phyloP scores from a whole-genome alignment of 2,329 filamentous ascomycete genomes.

The Phoma sp. region DNA sequence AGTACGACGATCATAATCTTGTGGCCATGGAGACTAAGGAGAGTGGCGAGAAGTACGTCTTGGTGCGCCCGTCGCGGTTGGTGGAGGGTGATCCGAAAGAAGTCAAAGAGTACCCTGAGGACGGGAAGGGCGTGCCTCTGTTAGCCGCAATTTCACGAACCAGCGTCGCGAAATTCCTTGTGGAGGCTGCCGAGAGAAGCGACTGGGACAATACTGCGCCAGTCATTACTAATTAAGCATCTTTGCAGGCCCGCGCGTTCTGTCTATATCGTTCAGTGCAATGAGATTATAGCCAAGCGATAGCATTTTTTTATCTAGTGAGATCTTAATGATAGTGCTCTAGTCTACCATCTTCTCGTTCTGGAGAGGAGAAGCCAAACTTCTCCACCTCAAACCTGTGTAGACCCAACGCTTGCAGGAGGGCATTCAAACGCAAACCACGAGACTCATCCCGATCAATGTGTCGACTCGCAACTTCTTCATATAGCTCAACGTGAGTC shows the following conservation, averaged over 20 bases:
- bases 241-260: not conserved
- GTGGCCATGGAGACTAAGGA: constrained; percentile 53
- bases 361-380: too few relatives aligned
- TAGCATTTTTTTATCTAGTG: too few relatives aligned
- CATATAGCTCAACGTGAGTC: too few relatives aligned
- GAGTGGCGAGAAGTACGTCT: constrained; percentile 49
- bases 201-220: constrained; percentile 54
- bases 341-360: too few relatives aligned
- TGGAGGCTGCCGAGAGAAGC: constrained; percentile 51
- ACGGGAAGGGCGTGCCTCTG: constrained; percentile 52
- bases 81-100: constrained; percentile 46
- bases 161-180: constrained; percentile 56
- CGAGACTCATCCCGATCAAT: too few relatives aligned
- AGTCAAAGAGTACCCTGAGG: constrained; percentile 51
- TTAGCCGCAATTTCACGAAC: constrained; percentile 47
- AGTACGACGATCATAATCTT: constrained; percentile 56
- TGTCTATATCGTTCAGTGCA: too few relatives aligned
- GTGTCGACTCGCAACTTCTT: too few relatives aligned
- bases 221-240: constrained; percentile 52
- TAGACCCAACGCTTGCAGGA: too few relatives aligned
- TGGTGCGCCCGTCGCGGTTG: constrained; percentile 56
- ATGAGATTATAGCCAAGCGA: too few relatives aligned
- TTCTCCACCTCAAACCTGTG: too few relatives aligned
- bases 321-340: too few relatives aligned
- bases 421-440: too few relatives aligned